phyloP scores from a whole-genome alignment of 768 basidiomycete genomes.

The Lentinus tigrinus region DNA sequence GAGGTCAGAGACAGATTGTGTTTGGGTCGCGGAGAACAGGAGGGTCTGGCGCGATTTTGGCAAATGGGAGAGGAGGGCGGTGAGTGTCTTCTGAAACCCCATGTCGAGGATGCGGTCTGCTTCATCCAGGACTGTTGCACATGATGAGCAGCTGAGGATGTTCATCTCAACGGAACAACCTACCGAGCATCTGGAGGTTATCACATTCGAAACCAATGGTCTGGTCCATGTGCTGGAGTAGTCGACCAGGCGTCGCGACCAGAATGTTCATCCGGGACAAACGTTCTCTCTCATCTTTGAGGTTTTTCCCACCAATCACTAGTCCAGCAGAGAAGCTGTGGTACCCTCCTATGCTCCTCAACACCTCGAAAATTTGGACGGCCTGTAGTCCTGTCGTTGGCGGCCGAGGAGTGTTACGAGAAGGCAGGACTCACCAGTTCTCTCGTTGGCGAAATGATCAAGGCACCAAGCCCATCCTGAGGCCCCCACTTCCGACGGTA shows the following conservation, averaged over 20 bases:
- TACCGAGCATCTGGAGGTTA: constrained; percentile 88
- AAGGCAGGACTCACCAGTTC: constrained; percentile 68
- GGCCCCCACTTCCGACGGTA: constrained; percentile 70
- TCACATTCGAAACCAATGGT: constrained; percentile 92
- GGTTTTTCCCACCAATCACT: constrained; percentile 93
- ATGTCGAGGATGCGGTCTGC: constrained; percentile 96
- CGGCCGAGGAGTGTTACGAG: background rate
- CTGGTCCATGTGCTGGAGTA: constrained; percentile 98
- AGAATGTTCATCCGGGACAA: constrained; percentile 95
- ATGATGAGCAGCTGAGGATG: background rate
- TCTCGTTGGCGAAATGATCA: constrained; percentile 92
- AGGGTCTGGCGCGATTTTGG: constrained; percentile 91
- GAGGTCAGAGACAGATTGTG: constrained; percentile 82
- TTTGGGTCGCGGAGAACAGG: constrained; percentile 96
- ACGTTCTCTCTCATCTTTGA: constrained; percentile 90
- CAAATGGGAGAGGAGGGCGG: constrained; percentile 89
- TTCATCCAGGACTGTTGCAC: constrained; percentile 80
- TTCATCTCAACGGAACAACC: constrained; percentile 27
- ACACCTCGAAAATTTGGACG: constrained; percentile 95
- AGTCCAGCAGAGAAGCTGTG: constrained; percentile 93
- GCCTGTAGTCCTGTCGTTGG: constrained; percentile 49
- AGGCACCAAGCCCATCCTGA: constrained; percentile 76
- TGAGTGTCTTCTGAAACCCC: constrained; percentile 87
- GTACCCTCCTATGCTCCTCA: constrained; percentile 88
- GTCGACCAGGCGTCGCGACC: constrained; percentile 93